Conservation (phyloP, 192 early-diverging fungal genomes). For the Rhizophagus sp. region DNA sequence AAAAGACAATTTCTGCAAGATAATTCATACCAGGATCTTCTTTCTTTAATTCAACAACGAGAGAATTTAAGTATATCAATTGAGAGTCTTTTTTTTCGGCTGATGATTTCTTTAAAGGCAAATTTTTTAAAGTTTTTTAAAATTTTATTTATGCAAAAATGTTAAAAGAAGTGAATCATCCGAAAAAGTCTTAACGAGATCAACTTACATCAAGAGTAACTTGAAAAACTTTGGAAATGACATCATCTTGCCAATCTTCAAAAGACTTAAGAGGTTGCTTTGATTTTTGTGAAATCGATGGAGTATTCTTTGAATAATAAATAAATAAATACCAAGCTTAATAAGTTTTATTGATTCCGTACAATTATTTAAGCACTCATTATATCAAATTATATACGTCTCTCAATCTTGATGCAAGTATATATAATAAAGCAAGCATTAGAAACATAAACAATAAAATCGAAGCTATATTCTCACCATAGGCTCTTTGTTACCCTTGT, state of each 20-base stretch:
- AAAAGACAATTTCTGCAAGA: not conserved
- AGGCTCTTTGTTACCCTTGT: not conserved
- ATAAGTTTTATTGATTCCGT: too few relatives aligned
- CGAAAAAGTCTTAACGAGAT: not conserved
- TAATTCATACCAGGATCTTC: constrained; percentile 34
- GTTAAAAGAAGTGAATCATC: too few relatives aligned
- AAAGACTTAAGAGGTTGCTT: constrained; percentile 47
- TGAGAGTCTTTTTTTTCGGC: constrained; percentile 32
- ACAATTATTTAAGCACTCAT: too few relatives aligned
- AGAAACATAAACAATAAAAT: not conserved
- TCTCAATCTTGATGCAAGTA: too few relatives aligned
- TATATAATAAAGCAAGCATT: too few relatives aligned
- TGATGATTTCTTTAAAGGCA: constrained; percentile 17
- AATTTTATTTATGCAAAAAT: not conserved
- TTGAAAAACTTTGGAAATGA: constrained; percentile 72
- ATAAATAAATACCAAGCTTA: not conserved
- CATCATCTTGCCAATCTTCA: constrained; percentile 84
- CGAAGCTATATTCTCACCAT: not conserved
- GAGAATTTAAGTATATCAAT: constrained; percentile 37
- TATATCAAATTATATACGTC: too few relatives aligned
- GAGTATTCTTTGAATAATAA: constrained; percentile 14
- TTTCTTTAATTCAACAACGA: constrained; percentile 39
- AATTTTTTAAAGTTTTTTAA: not conserved
- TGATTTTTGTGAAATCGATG: constrained; percentile 26
- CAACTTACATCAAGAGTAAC: constrained; percentile 75